Conservation (phyloP, 2,329 filamentous ascomycete genomes). For the Zymoseptoria pseudotritici region DNA sequence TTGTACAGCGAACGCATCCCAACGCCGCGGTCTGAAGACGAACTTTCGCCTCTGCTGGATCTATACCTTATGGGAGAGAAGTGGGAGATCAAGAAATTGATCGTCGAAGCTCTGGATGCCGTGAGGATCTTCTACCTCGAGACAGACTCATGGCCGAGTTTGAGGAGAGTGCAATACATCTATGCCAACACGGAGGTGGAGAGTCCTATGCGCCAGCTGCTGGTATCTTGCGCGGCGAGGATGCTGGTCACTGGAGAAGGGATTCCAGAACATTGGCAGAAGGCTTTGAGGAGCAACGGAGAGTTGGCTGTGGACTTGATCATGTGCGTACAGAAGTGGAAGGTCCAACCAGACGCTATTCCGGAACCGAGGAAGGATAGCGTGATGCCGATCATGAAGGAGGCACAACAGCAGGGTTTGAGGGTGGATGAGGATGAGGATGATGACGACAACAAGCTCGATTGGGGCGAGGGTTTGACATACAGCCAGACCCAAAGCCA, state of each 20-base stretch:
- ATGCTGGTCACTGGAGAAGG: constrained; percentile 44
- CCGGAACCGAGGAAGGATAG: constrained; percentile 43
- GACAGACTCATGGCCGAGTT: constrained; percentile 45
- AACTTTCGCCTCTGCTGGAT: constrained; percentile 45
- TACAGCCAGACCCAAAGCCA: constrained; percentile 8
- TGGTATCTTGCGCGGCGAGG: constrained; percentile 43
- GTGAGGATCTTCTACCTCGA: constrained; percentile 47
- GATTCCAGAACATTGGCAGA: constrained; percentile 49
- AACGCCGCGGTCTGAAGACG: constrained; percentile 42
- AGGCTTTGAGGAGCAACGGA: constrained; percentile 47
- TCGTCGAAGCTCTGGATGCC: constrained; percentile 42
- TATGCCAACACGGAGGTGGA: constrained; percentile 27
- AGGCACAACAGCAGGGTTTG: constrained; percentile 27
- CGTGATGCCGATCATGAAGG: constrained; percentile 33
- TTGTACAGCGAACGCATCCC: constrained; percentile 45
- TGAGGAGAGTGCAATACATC: constrained; percentile 44
- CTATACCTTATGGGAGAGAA: constrained; percentile 50
- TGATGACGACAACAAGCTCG: constrained; percentile 16
- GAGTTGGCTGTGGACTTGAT: constrained; percentile 51
- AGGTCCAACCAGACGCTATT: constrained; percentile 41
- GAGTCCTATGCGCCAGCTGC: constrained; percentile 26
- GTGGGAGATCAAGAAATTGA: constrained; percentile 43
- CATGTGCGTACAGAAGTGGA: constrained; percentile 47
- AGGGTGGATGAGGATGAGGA: constrained; percentile 25
- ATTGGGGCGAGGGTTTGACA: constrained; percentile 17